Evolutionary conservation across 495 filamentous ascomycete genomes (phyloP).

Genomic region (Penicillium diatomitis): DNA sequence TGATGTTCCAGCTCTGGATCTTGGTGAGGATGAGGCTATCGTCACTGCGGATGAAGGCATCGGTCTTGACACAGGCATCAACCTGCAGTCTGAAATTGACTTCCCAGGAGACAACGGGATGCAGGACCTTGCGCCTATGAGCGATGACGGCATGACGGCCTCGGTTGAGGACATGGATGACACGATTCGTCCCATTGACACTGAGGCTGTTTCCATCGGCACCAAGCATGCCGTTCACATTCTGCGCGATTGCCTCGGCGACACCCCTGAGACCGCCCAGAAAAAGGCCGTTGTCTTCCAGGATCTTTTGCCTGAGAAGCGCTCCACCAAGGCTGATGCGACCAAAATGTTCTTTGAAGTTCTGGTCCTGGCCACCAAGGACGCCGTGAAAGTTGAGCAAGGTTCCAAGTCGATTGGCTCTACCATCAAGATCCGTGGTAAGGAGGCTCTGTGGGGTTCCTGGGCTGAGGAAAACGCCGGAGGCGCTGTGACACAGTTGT

Average conservation of each 20-base stretch:
- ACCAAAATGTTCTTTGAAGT: slow-evolving; percentile 99
- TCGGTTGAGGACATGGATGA: slow-evolving; percentile 60
- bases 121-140: slow-evolving; percentile 27
- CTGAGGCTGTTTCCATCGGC: slow-evolving; percentile 73
- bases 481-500: slow-evolving; percentile 34
- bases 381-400: slow-evolving; percentile 96
- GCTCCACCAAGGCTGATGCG: slow-evolving; percentile 74
- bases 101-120: slow-evolving; percentile 54
- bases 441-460: slow-evolving; percentile 85
- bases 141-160: slow-evolving; percentile 41
- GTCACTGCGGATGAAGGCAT: slow-evolving; percentile 38
- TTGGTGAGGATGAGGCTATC: slow-evolving; percentile 53
- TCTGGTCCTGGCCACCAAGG: slow-evolving; percentile 91
- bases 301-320: slow-evolving; percentile 73
- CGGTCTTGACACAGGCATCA: slow-evolving; percentile 44
- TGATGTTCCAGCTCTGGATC: slow-evolving; percentile 60
- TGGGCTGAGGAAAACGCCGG: slow-evolving; percentile 85
- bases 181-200: slow-evolving; percentile 70
- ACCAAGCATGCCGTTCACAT: slow-evolving; percentile 96
- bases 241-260: slow-evolving; percentile 77
- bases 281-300: slow-evolving; percentile 84
- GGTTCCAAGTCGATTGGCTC: slow-evolving; percentile 61
- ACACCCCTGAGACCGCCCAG: slow-evolving; percentile 47
- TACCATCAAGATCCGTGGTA: slow-evolving; percentile 70
- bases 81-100: slow-evolving; percentile 44